Conservation (phyloP, 345 rosid species). For the Lumnitzera racemosa region DNA sequence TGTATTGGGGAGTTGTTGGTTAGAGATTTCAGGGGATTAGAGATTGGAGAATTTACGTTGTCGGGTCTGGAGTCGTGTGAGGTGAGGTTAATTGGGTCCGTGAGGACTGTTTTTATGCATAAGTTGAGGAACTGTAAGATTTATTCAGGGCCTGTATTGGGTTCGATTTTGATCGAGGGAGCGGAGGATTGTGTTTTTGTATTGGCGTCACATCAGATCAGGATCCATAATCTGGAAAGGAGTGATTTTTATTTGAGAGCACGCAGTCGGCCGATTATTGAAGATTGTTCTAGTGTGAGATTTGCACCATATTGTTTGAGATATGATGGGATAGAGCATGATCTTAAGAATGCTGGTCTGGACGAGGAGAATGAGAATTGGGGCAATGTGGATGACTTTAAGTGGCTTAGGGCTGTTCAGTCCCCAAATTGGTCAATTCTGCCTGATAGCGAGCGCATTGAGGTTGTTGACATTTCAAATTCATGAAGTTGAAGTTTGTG, state of each 20-base stretch:
- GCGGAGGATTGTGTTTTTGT: slow-evolving; percentile 56
- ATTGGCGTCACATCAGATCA: slow-evolving; percentile 80
- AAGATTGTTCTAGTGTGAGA: slow-evolving; percentile 56
- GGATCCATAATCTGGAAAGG: slow-evolving; percentile 55
- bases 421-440: slow-evolving; percentile 78
- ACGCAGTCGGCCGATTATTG: slow-evolving; percentile 84
- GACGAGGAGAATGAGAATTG: slow-evolving; percentile 59
- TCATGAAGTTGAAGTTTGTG: too few relatives aligned
- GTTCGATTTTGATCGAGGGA: slow-evolving; percentile 75
- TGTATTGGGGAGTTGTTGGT: slow-evolving; percentile 31
- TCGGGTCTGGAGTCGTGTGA: slow-evolving; percentile 66
- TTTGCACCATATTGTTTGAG: slow-evolving; percentile 74
- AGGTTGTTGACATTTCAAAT: slow-evolving; percentile 21
- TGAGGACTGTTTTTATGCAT: slow-evolving; percentile 53
- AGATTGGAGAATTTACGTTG: slow-evolving; percentile 59
- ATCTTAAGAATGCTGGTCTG: slow-evolving; percentile 51
- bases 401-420: slow-evolving; percentile 78
- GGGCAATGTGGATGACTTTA: slow-evolving; percentile 81
- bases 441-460: slow-evolving; percentile 49
- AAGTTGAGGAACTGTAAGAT: slow-evolving; percentile 46
- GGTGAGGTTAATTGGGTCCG: slow-evolving; percentile 45
- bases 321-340: slow-evolving; percentile 63
- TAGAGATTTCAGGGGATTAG: slow-evolving; percentile 41
- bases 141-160: slow-evolving; percentile 60
- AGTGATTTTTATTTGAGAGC: slow-evolving; percentile 75